These are phyloP conservation scores for Ramaria sp. DNA, from an alignment of 768 basidiomycete genomes.

Conservation along the genomic window DNA sequence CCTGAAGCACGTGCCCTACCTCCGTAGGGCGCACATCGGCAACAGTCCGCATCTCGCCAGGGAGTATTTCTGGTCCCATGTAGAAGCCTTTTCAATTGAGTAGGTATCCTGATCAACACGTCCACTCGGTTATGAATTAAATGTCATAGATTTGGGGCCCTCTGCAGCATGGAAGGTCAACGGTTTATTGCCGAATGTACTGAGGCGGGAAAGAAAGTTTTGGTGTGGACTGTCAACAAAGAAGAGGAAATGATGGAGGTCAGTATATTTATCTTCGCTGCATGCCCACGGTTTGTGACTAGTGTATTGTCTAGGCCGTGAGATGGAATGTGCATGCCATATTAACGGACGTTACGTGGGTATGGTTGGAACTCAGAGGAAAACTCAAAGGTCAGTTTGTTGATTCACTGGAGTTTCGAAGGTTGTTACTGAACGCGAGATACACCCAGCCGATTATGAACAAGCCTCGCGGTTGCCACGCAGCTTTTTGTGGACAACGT, in stretches of 20 bases:
- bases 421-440: background rate
- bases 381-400: constrained; percentile 41
- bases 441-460: constrained; percentile 1
- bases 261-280: constrained; percentile 14
- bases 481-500: constrained; percentile 7
- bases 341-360: constrained; percentile 64
- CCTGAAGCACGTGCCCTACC: constrained; percentile 66
- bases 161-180: constrained; percentile 26
- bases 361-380: constrained; percentile 53
- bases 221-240: constrained; percentile 97
- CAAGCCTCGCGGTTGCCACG: constrained; percentile 2
- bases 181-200: constrained; percentile 70
- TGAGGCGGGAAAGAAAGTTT: constrained; percentile 65
- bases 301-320: constrained; percentile 48
- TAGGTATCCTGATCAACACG: constrained; percentile 55
- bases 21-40: constrained; percentile 80
- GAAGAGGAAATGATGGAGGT: constrained; percentile 87
- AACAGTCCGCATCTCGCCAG: constrained; percentile 58
- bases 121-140: background rate
- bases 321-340: constrained; percentile 73
- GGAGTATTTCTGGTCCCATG: constrained; percentile 82
- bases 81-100: constrained; percentile 77
- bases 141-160: constrained; percentile 1
- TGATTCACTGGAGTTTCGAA: background rate
- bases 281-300: constrained; percentile 17